phyloP scores from a whole-genome alignment of 2,329 filamentous ascomycete species.

The Aspergillus tanneri region DNA sequence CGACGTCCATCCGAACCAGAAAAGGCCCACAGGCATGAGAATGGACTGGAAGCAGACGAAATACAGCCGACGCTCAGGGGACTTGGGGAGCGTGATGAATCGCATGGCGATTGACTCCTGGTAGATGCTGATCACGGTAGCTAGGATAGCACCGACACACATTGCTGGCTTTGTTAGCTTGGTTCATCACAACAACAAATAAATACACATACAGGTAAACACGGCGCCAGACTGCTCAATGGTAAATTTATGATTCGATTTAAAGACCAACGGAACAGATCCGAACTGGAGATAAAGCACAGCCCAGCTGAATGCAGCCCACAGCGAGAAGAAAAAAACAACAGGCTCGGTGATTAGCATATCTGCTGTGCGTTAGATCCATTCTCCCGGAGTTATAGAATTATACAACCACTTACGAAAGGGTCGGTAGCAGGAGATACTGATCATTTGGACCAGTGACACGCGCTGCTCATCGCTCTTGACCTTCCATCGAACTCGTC shows the following conservation, averaged over 20 bases:
- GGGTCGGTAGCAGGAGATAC: constrained; percentile 71
- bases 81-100: constrained; percentile 46
- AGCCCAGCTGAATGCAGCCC: constrained; percentile 88
- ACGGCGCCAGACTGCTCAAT: constrained; percentile 67
- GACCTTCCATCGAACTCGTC: constrained; percentile 75
- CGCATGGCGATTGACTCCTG: constrained; percentile 66
- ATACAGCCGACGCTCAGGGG: constrained; percentile 77
- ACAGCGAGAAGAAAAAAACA: constrained; percentile 73
- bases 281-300: constrained; percentile 82
- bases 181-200: background rate
- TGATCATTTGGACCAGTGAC: constrained; percentile 67
- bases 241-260: constrained; percentile 65
- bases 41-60: constrained; percentile 75
- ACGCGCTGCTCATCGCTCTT: constrained; percentile 73
- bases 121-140: constrained; percentile 67
- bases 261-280: constrained; percentile 76
- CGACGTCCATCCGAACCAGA: constrained; percentile 75
- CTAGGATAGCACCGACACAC: constrained; percentile 64
- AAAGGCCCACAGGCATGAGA: constrained; percentile 75
- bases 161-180: constrained; percentile 52
- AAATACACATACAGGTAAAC: constrained; percentile 54
- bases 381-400: background rate
- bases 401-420: constrained; percentile 57
- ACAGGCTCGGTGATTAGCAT: constrained; percentile 64
- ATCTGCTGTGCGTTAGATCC: constrained; percentile 27